These are phyloP conservation scores for Diaporthe sp. DNA, from an alignment of 2,329 filamentous ascomycete species.

Conservation along the genomic window DNA sequence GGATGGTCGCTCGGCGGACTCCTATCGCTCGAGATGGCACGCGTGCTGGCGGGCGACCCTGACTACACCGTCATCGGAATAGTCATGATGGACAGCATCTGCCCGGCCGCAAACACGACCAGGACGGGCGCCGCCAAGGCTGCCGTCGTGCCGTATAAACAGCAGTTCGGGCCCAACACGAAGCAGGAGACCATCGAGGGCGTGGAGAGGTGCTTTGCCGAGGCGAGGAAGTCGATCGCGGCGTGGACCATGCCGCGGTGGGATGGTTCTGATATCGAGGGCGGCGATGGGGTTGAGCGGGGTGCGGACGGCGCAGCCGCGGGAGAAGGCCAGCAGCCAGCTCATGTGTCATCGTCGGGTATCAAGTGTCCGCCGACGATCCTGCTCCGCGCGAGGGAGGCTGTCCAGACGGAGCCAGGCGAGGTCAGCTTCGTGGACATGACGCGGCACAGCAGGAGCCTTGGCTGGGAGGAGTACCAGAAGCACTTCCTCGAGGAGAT, in stretches of 20 bases:
- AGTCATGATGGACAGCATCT: constrained; percentile 64
- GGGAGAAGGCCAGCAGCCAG: background rate
- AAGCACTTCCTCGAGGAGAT: constrained; percentile 55
- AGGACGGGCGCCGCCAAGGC: constrained; percentile 36
- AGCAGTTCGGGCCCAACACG: constrained; percentile 44
- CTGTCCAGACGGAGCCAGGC: constrained; percentile 47
- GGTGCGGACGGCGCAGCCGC: background rate
- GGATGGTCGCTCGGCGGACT: constrained; percentile 68
- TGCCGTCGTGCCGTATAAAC: constrained; percentile 40
- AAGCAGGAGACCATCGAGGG: constrained; percentile 41
- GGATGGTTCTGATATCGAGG: constrained; percentile 38
- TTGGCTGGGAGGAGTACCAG: constrained; percentile 63
- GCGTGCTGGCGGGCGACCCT: constrained; percentile 50
- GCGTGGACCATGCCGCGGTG: constrained; percentile 54
- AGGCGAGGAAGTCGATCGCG: constrained; percentile 53
- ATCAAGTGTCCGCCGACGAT: constrained; percentile 51
- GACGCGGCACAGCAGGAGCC: constrained; percentile 50
- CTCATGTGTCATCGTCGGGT: constrained; percentile 19
- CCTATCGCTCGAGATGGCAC: constrained; percentile 61
- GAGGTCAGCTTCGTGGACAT: constrained; percentile 52
- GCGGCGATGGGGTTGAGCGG: background rate
- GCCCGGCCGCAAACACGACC: constrained; percentile 35
- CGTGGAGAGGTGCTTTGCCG: constrained; percentile 52
- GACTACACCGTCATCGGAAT: constrained; percentile 58
- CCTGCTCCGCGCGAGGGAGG: constrained; percentile 56